These are phyloP conservation scores for Pseudogymnoascus sp. DNA, from an alignment of 2,329 filamentous ascomycete genomes.

Conservation along the genomic window DNA sequence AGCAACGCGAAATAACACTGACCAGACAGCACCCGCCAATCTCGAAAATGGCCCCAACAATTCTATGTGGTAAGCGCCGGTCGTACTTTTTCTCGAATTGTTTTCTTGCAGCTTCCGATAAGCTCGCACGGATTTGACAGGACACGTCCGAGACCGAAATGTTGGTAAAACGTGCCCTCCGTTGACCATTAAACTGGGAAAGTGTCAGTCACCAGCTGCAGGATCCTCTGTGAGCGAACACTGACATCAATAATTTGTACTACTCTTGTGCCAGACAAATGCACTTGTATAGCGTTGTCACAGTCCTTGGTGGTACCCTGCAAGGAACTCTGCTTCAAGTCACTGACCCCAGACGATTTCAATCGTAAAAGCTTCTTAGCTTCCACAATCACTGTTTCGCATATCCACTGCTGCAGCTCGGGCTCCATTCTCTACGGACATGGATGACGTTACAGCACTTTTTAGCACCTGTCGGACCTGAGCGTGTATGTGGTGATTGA, in stretches of 20 bases:
- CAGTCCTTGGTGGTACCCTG: background rate
- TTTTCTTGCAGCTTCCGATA: background rate
- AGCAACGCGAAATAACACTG: background rate
- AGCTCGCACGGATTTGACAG: background rate
- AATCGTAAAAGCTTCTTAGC: background rate
- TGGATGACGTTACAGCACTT: background rate
- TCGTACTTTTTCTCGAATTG: background rate
- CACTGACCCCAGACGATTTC: background rate
- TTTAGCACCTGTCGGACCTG: background rate
- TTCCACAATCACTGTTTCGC: background rate
- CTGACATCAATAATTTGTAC: background rate
- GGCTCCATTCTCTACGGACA: background rate
- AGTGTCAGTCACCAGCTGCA: background rate
- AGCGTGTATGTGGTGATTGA: background rate
- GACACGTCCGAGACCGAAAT: background rate
- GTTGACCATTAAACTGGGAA: background rate
- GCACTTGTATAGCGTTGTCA: background rate
- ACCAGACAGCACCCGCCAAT: background rate
- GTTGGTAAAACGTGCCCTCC: background rate
- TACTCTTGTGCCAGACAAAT: background rate
- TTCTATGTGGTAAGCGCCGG: background rate
- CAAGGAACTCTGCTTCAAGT: background rate
- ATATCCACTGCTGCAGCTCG: background rate
- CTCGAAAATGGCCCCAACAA: background rate
- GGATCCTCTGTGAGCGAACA: background rate